phyloP scores from a whole-genome alignment of 805 yeast species.

The Nakazawaea holstii region DNA sequence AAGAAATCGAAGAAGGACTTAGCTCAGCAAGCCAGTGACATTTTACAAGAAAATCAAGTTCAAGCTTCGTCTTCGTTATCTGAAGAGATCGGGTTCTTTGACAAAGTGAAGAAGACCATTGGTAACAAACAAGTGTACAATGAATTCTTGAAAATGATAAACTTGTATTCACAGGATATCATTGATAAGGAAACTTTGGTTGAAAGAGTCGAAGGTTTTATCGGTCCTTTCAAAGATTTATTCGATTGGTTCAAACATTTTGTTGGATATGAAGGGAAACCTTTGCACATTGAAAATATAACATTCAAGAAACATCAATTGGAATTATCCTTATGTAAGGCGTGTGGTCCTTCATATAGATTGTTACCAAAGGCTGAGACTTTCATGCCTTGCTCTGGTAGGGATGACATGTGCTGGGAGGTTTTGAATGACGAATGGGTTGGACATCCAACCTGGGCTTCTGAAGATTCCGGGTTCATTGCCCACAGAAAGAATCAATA shows the following conservation, averaged over 20 bases:
- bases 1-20: conserved; percentile 22
- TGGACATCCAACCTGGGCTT: conserved; percentile 99
- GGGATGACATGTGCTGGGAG: conserved; percentile 99
- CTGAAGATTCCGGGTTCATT: conserved; percentile 97
- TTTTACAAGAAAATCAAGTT: conserved; percentile 5
- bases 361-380: conserved; percentile 90
- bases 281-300: conserved; percentile 84
- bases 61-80: conserved; percentile 17
- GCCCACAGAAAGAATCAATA: conserved; percentile 99
- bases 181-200: conserved; percentile 80
- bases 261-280: conserved; percentile 83
- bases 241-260: conserved; percentile 89
- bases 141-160: conserved; percentile 85
- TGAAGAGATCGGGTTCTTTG: conserved; percentile 89
- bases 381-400: conserved; percentile 94
- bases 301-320: conserved; percentile 84
- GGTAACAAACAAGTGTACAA: conserved; percentile 87
- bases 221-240: conserved; percentile 76
- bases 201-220: conserved; percentile 76
- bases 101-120: conserved; percentile 81
- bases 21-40: conserved; percentile 19
- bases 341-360: conserved; percentile 94
- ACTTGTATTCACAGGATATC: conserved; percentile 84
- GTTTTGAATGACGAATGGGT: conserved; percentile 99
- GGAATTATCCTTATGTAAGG: conserved; percentile 85